Evolutionary conservation across 805 yeast species (phyloP), one percentile per base, ranked within the genome.

Genomic region (Ogataea parapolymorpha): DNA sequence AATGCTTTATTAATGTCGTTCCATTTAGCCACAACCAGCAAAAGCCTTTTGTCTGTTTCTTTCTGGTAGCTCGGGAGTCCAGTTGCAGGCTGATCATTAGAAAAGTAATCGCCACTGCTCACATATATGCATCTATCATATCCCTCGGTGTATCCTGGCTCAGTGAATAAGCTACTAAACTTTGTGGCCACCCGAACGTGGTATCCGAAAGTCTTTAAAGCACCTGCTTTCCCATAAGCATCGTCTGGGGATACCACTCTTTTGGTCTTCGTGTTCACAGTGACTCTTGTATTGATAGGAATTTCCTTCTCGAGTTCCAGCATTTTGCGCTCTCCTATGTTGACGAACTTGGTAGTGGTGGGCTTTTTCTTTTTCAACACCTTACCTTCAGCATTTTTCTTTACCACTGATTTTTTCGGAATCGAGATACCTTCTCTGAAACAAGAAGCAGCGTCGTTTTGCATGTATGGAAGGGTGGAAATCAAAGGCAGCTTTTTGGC

Each of bases 251-350:
- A 76, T 0, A 86, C 93, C 10, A 87, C 76, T 39, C 72, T 74
- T 37, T 71, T 73, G 9, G 74, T 74, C 32, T 76, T 67, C 8
- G 79, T 48, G 54, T 90, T 87, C 2, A 90, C 86, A 0, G 95
- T 86, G 8, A 90, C 95, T 49, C 95, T 69, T 12, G 83, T 87
- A 51, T 85, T 79, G 0, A 78, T 74, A 3, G 95, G 95, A 3
- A 86, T 80, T 42, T 79, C 80, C 48, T 74, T 76, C 6, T 61
- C 62, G 37, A 89, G 69, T 56, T 82, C 82, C 24, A 89, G 51
- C 13, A 80, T 71, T 39, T 74, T 64, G 2, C 68, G 66, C 41
- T 70, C 74, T 1, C 97, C 97, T 32, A 89, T 70, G 54, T 89
- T 87, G 36, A 89, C 85, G 53, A 71, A 85, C 51, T 79, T 80